Conservation (phyloP, 2,329 filamentous ascomycete genomes). For the Ceratocystis cubensis region DNA sequence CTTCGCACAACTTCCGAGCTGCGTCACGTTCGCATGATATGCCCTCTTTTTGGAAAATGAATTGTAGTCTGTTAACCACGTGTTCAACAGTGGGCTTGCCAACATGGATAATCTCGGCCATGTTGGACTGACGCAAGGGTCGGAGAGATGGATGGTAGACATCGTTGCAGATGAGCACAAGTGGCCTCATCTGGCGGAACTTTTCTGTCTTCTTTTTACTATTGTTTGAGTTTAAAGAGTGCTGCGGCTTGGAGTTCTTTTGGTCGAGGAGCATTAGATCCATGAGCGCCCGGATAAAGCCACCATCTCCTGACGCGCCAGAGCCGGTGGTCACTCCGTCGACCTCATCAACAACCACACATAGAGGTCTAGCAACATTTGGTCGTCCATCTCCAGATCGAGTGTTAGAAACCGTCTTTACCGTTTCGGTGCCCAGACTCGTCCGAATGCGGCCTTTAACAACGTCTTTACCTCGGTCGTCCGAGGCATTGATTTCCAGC, state of each 20-base stretch:
- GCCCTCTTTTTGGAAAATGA: slow-evolving; percentile 77
- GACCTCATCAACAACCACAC: slow-evolving; percentile 90
- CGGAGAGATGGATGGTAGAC: slow-evolving; percentile 84
- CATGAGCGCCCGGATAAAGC: slow-evolving; percentile 88
- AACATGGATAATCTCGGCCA: slow-evolving; percentile 85
- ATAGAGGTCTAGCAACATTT: slow-evolving; percentile 67
- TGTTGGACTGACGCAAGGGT: slow-evolving; percentile 67
- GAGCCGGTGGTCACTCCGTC: slow-evolving; percentile 82
- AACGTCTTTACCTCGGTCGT: slow-evolving; percentile 79
- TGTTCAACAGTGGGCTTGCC: slow-evolving; percentile 80
- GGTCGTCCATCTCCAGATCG: slow-evolving; percentile 23
- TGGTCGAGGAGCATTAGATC: slow-evolving; percentile 80
- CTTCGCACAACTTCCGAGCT: slow-evolving; percentile 70
- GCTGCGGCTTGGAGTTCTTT: slow-evolving; percentile 45
- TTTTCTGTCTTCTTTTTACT: slow-evolving; percentile 65
- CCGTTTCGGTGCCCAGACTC: slow-evolving; percentile 85
- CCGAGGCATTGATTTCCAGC: slow-evolving; percentile 94
- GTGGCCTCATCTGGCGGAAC: slow-evolving; percentile 73
- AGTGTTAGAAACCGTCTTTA: slow-evolving; percentile 56
- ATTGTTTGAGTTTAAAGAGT: slow-evolving; percentile 25
- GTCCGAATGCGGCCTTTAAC: slow-evolving; percentile 86
- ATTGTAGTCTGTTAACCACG: slow-evolving; percentile 67
- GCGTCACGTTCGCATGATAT: slow-evolving; percentile 82
- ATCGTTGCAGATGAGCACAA: slow-evolving; percentile 95
- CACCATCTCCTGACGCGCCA: slow-evolving; percentile 68